A percentile compares a stretch with the other conserved stretches of the same genome.
These are phyloP conservation scores for Suillus variegatus DNA, from an alignment of 768 basidiomycete genomes.

Conservation along the genomic window DNA sequence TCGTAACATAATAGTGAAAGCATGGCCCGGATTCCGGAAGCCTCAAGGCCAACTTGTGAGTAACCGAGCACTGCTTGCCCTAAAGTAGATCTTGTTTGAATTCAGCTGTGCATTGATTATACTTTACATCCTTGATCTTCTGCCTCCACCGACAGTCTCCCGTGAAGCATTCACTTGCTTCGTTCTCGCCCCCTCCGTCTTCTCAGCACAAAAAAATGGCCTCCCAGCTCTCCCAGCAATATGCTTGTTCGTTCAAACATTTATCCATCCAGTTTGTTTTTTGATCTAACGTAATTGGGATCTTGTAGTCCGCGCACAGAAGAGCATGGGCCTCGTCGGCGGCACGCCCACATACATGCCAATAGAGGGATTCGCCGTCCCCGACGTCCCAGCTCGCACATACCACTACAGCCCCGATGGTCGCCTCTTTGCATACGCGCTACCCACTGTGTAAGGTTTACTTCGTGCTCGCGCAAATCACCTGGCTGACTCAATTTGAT, in stretches of 20 bases:
- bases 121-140: slow-evolving; percentile 25
- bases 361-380: slow-evolving; percentile 61
- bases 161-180: slow-evolving; percentile 86
- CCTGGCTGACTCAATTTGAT: slow-evolving; percentile 18
- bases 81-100: slow-evolving; percentile 15
- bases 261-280: not conserved
- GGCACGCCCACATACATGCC: slow-evolving; percentile 76
- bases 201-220: slow-evolving; percentile 53
- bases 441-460: slow-evolving; percentile 66
- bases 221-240: slow-evolving; percentile 77
- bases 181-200: slow-evolving; percentile 39
- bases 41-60: not conserved
- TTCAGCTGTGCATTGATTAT: slow-evolving; percentile 7
- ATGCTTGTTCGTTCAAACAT: slow-evolving; percentile 64
- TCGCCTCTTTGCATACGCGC: slow-evolving; percentile 81
- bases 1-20: not conserved
- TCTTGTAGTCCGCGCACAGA: slow-evolving; percentile 86
- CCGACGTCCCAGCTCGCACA: slow-evolving; percentile 72
- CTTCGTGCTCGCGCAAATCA: slow-evolving; percentile 17
- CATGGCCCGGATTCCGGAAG: not conserved
- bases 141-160: slow-evolving; percentile 19
- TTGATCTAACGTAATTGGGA: slow-evolving; percentile 20
- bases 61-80: slow-evolving; percentile 17
- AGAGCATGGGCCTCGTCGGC: slow-evolving; percentile 82
- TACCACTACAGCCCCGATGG: slow-evolving; percentile 87